Percentiles rank a stretch among this genome's conserved stretches.
Conservation (phyloP, 441 rosid genomes). For the Capsella rubella region DNA sequence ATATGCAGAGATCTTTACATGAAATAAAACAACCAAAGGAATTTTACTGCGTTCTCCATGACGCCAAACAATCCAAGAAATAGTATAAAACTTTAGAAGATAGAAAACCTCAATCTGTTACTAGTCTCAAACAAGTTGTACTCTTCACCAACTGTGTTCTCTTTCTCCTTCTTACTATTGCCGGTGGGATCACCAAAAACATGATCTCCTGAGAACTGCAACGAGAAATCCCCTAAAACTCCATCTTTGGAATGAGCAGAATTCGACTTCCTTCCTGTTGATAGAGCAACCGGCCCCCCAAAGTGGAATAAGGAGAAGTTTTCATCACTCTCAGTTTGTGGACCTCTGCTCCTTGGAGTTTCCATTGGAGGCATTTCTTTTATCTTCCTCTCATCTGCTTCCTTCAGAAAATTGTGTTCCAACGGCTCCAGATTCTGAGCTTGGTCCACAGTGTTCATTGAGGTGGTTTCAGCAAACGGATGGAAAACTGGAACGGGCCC, state of each 20-base stretch:
- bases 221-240: slow-evolving; percentile 54
- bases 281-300: slow-evolving; percentile 82
- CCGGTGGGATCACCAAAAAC: slow-evolving; percentile 53
- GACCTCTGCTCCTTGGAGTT: slow-evolving; percentile 47
- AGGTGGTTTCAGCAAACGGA: slow-evolving; percentile 57
- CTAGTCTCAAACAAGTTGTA: slow-evolving; percentile 92
- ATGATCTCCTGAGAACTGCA: slow-evolving; percentile 58
- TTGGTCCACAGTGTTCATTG: slow-evolving; percentile 52
- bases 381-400: slow-evolving; percentile 46
- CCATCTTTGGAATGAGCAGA: slow-evolving; percentile 53
- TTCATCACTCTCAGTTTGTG: slow-evolving; percentile 46
- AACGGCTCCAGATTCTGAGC: slow-evolving; percentile 28
- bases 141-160: slow-evolving; percentile 57
- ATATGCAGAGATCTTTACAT: slow-evolving; percentile 37
- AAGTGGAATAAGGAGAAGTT: slow-evolving; percentile 92
- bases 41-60: slow-evolving; percentile 25
- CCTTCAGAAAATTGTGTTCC: slow-evolving; percentile 43
- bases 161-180: slow-evolving; percentile 56
- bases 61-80: slow-evolving; percentile 35
- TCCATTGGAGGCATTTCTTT: slow-evolving; percentile 23
- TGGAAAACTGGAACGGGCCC: slow-evolving; percentile 65
- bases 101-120: slow-evolving; percentile 72
- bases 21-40: slow-evolving; percentile 24
- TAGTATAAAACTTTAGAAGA: slow-evolving; percentile 54
- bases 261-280: slow-evolving; percentile 56